Base-by-base conservation (phyloP, 495 filamentous ascomycete genomes). In the Aspergillus saccharolyticus region DNA sequence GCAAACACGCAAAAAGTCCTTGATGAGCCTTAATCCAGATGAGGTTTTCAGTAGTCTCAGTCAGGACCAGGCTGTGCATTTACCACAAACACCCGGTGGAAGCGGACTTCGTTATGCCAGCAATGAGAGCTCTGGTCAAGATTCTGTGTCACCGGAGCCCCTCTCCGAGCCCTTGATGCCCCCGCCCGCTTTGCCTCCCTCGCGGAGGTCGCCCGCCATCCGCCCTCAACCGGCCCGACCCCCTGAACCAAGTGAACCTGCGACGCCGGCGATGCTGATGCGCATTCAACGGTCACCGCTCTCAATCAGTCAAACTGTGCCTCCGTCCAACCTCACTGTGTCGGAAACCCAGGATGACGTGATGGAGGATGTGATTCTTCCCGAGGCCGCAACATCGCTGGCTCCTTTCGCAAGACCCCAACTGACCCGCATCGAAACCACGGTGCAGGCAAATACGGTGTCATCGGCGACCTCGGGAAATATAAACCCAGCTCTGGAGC, bases 211-310 rank as follows among this genome's bases (percentile, higher is more conserved):
- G 10, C 83, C 83, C 16, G 75, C 79, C 44, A 76, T 85, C 7
- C 68, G 70, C 53, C 73, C 74, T 0, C 74, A 78, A 22, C 48
- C 67, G 22, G 42, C 67, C 18, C 66, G 70, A 46, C 61, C 67
- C 1, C 61, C 68, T 0, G 67, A 65, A 21, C 65, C 70, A 30
- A 71, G 67, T 42, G 79, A 74, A 9, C 86, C 90, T 16, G 89
- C 88, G 18, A 94, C 90, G 2, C 90, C 90, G 0, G 89, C 90
- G 16, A 91, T 89, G n/a, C 69, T 96, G 57, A 93, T 96, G 85
- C 87, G 83, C 51, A 79, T 86, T 21, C 79, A 82, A 46, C 72
- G 74, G 50, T 70, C 70, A 19, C 73, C 71, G 30, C 74, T 66
- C 62, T 33, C 65, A 59, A 25, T 52, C 59, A 4, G 68, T 68